phyloP scores from a whole-genome alignment of 306 rosid genomes.

The Prosopis cineraria region DNA sequence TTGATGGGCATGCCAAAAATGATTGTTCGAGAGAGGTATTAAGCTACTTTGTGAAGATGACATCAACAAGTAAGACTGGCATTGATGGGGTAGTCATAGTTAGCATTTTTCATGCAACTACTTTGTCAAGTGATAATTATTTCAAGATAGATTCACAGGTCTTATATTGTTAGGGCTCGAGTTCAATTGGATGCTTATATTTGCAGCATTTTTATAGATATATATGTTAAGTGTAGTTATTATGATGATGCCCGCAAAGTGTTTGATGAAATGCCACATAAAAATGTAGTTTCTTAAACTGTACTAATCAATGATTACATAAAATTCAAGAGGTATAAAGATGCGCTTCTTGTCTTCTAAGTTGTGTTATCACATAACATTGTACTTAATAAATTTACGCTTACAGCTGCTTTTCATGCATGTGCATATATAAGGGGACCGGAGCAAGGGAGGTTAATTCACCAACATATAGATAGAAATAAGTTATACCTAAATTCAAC shows the following conservation, averaged over 20 bases:
- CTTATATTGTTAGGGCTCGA: slow-evolving; percentile 44
- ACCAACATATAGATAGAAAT: slow-evolving; percentile 32
- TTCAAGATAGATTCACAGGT: slow-evolving; percentile 49
- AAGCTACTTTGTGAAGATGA: slow-evolving; percentile 43
- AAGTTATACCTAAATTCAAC: slow-evolving; percentile 26
- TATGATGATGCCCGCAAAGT: slow-evolving; percentile 39
- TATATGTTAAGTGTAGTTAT: slow-evolving; percentile 44
- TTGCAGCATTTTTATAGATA: slow-evolving; percentile 43
- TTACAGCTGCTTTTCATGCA: slow-evolving; percentile 42
- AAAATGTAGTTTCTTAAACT: slow-evolving; percentile 43
- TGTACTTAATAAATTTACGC: slow-evolving; percentile 38
- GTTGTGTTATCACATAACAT: slow-evolving; percentile 34
- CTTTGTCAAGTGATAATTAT: slow-evolving; percentile 34
- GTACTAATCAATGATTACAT: slow-evolving; percentile 43
- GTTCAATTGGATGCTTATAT: slow-evolving; percentile 41
- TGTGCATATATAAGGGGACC: slow-evolving; percentile 46
- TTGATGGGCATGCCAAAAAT: slow-evolving; percentile 45
- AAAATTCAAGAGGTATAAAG: slow-evolving; percentile 36
- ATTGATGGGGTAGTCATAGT: slow-evolving; percentile 40
- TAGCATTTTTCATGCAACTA: slow-evolving; percentile 41
- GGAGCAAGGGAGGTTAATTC: slow-evolving; percentile 49
- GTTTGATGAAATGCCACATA: slow-evolving; percentile 40
- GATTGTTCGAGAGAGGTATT: slow-evolving; percentile 39
- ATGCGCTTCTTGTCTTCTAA: slow-evolving; percentile 40
- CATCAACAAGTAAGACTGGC: background rate